Conservation (phyloP, 208 protist genomes). For the Trypanosoma platydactyli region DNA sequence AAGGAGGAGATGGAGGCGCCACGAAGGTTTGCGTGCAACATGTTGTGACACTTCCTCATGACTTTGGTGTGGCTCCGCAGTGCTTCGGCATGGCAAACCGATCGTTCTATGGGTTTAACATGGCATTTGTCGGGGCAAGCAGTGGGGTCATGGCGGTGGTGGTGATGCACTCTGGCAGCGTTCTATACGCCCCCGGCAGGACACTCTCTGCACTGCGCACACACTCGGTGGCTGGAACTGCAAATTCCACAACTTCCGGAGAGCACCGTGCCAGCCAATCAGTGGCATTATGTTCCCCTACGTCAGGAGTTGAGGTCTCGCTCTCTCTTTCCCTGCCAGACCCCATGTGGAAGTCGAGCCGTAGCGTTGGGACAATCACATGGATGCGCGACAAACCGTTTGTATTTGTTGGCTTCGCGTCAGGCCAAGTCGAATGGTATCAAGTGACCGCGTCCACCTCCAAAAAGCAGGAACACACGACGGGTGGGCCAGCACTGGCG, state of each 20-base stretch:
- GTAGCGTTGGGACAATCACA: conserved; percentile 64
- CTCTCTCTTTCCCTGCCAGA: background rate
- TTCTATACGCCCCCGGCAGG: conserved; percentile 48
- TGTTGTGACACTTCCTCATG: conserved; percentile 49
- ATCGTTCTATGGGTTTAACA: conserved; percentile 62
- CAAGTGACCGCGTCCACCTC: conserved; percentile 42
- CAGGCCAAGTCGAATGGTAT: conserved; percentile 78
- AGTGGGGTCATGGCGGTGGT: conserved; percentile 62
- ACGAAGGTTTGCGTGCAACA: conserved; percentile 41
- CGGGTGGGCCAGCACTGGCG: background rate
- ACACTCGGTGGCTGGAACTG: conserved; percentile 23
- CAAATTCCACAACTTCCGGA: conserved; percentile 7
- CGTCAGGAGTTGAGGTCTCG: background rate
- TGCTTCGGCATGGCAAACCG: conserved; percentile 79
- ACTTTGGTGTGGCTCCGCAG: conserved; percentile 47
- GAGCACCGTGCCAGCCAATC: background rate
- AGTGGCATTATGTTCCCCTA: background rate
- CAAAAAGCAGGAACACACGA: conserved; percentile 19
- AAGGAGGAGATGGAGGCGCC: background rate
- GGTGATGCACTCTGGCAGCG: conserved; percentile 32
- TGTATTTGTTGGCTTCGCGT: conserved; percentile 77
- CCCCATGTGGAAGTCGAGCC: background rate
- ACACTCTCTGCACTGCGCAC: conserved; percentile 38
- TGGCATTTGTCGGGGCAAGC: conserved; percentile 61
- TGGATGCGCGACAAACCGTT: conserved; percentile 82